phyloP scores from a whole-genome alignment of 192 early-diverging fungal genomes.

The Backusella luteola region DNA sequence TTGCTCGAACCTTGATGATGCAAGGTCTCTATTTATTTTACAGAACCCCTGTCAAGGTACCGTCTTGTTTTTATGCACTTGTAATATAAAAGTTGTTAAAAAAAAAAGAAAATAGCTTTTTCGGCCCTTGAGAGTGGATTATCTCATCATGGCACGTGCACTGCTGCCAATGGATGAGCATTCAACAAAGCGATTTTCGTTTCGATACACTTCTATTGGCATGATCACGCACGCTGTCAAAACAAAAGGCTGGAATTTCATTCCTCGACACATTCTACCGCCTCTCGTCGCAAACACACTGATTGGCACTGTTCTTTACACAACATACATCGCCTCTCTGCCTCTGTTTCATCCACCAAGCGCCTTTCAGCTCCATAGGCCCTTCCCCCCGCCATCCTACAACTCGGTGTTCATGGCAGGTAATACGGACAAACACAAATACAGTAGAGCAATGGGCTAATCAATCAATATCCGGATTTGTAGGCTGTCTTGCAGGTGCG shows the following conservation, averaged over 20 bases:
- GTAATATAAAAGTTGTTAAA: neutral
- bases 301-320: slow-evolving; percentile 73
- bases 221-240: slow-evolving; percentile 70
- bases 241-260: slow-evolving; percentile 65
- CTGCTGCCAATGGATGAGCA: slow-evolving; percentile 54
- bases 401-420: slow-evolving; percentile 50
- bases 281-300: slow-evolving; percentile 73
- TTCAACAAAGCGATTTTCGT: slow-evolving; percentile 35
- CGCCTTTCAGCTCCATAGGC: slow-evolving; percentile 42
- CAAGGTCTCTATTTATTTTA: slow-evolving; percentile 55
- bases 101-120: slow-evolving; percentile 52
- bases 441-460: neutral
- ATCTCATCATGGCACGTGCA: slow-evolving; percentile 73
- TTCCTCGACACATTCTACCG: slow-evolving; percentile 69
- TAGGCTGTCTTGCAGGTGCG: slow-evolving; percentile 65
- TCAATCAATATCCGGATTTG: neutral
- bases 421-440: neutral
- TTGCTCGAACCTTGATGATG: slow-evolving; percentile 52
- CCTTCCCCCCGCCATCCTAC: slow-evolving; percentile 52
- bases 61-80: neutral
- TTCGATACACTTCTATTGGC: slow-evolving; percentile 69
- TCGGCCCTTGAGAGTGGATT: slow-evolving; percentile 75
- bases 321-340: slow-evolving; percentile 66
- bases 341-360: slow-evolving; percentile 51
- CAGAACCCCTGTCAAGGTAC: slow-evolving; percentile 59